Conservation (phyloP, 1,284 basidiomycete genomes). For the Afroboletus lepidellus region DNA sequence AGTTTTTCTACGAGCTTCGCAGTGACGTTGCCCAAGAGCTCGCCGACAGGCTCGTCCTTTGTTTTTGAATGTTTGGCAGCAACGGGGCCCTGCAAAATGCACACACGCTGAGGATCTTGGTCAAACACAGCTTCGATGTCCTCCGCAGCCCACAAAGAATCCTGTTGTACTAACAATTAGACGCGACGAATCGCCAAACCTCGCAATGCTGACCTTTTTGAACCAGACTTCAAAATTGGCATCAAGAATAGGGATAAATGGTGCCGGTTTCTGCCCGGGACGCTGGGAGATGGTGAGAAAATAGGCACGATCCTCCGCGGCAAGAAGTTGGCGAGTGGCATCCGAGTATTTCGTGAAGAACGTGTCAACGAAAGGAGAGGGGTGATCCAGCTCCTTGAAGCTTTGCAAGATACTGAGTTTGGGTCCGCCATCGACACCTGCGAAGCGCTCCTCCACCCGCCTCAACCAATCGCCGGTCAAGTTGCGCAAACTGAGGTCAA, state of each 20-base stretch:
- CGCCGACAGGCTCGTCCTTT: slow-evolving; percentile 93
- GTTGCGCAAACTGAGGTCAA: slow-evolving; percentile 92
- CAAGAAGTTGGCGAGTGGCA: slow-evolving; percentile 83
- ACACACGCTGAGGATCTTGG: slow-evolving; percentile 96
- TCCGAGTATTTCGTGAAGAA: slow-evolving; percentile 88
- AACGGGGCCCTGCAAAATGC: slow-evolving; percentile 95
- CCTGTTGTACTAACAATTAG: slow-evolving; percentile 47
- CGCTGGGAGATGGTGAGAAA: slow-evolving; percentile 95
- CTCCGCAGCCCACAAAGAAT: slow-evolving; percentile 97
- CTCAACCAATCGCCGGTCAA: slow-evolving; percentile 96
- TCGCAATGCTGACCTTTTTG: slow-evolving; percentile 73
- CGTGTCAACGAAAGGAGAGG: slow-evolving; percentile 69
- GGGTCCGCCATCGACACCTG: slow-evolving; percentile 80
- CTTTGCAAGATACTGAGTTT: slow-evolving; percentile 92
- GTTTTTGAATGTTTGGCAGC: slow-evolving; percentile 85
- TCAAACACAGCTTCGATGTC: slow-evolving; percentile 99
- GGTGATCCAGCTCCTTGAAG: slow-evolving; percentile 83
- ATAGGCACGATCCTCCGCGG: slow-evolving; percentile 93
- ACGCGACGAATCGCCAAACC: slow-evolving; percentile 2
- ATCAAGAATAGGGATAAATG: slow-evolving; percentile 98
- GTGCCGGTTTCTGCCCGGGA: slow-evolving; percentile 96
- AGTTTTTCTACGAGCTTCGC: slow-evolving; percentile 75
- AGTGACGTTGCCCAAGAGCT: slow-evolving; percentile 89
- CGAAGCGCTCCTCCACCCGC: slow-evolving; percentile 95
- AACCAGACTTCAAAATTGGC: slow-evolving; percentile 96